A percentile compares a stretch with the other conserved stretches of the same genome.
These are phyloP conservation scores for Amanita rubescens DNA, from an alignment of 768 basidiomycete species.

Conservation along the genomic window DNA sequence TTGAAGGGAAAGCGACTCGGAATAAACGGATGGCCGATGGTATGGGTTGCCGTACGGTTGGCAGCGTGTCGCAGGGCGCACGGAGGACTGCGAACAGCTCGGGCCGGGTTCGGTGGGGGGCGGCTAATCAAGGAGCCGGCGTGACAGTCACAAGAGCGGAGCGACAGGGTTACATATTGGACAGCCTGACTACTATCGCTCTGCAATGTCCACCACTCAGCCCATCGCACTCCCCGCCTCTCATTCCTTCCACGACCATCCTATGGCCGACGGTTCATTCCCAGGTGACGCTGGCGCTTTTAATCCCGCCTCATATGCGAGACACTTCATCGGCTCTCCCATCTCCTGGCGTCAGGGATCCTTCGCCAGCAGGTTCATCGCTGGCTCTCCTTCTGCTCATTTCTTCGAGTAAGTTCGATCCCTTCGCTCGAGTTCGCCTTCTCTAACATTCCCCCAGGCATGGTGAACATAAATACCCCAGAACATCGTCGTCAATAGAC, in stretches of 20 bases:
- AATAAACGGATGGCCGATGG: neutral
- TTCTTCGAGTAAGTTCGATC: slow-evolving; percentile 64
- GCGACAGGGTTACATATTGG: slow-evolving; percentile 3
- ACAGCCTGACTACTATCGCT: slow-evolving; percentile 7
- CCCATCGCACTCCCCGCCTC: slow-evolving; percentile 38
- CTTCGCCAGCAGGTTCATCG: slow-evolving; percentile 55
- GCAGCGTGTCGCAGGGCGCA: neutral
- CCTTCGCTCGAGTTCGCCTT: too few species aligned
- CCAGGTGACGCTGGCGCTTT: slow-evolving; percentile 41
- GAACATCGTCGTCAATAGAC: slow-evolving; percentile 45
- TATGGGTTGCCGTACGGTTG: neutral
- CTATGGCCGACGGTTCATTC: slow-evolving; percentile 46
- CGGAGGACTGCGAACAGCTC: neutral
- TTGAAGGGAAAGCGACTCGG: neutral
- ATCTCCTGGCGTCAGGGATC: slow-evolving; percentile 65
- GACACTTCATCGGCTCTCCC: slow-evolving; percentile 65
- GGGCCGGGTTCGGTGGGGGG: neutral
- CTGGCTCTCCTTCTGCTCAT: slow-evolving; percentile 56
- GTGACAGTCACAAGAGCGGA: neutral
- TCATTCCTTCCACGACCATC: slow-evolving; percentile 21
- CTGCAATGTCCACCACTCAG: slow-evolving; percentile 25
- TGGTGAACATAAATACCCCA: slow-evolving; percentile 27
- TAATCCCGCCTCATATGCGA: slow-evolving; percentile 59
- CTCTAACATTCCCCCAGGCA: slow-evolving; percentile 13
- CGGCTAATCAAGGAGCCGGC: neutral